These are phyloP conservation scores for Coelastrella sp. DNA, from an alignment of 139 green algal species.

Conservation along the genomic window DNA sequence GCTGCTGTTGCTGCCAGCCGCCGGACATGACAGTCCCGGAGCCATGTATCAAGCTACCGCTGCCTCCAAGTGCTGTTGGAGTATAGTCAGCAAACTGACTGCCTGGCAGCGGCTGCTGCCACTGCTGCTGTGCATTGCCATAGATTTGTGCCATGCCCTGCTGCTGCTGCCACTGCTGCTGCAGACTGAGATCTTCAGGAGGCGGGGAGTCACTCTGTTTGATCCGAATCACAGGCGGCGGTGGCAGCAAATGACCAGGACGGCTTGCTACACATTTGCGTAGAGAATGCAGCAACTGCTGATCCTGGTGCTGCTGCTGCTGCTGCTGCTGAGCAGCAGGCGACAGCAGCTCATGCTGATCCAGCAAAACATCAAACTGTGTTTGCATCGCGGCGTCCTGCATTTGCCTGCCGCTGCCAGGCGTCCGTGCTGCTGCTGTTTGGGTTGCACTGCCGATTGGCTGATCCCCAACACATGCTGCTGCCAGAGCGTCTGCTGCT, in stretches of 20 bases:
- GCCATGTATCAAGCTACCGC: not conserved
- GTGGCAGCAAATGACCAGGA: slow-evolving; percentile 25
- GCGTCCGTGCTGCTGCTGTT: not conserved
- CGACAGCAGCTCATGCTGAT: not conserved
- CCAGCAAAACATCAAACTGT: not conserved
- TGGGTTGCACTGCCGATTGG: not conserved
- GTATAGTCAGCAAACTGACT: not conserved
- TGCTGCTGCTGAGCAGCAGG: slow-evolving; percentile 12
- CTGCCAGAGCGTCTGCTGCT: not conserved
- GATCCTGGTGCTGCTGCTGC: slow-evolving; percentile 7
- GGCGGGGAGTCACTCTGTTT: slow-evolving; percentile 32
- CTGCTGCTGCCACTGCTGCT: slow-evolving; percentile 21
- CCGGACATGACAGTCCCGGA: not conserved
- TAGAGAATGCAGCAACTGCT: slow-evolving; percentile 3
- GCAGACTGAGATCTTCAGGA: not conserved
- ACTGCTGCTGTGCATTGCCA: not conserved
- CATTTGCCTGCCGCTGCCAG: not conserved
- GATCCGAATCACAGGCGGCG: slow-evolving; percentile 23
- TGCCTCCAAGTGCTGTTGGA: not conserved
- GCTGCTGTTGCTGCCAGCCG: slow-evolving; percentile 21
- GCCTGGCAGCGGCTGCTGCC: not conserved
- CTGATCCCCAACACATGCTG: not conserved
- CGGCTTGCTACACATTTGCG: not conserved
- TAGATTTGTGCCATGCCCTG: not conserved
- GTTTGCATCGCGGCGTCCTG: not conserved